These are phyloP conservation scores for Penicillium soppii DNA, from an alignment of 495 filamentous ascomycete species.

Conservation along the genomic window DNA sequence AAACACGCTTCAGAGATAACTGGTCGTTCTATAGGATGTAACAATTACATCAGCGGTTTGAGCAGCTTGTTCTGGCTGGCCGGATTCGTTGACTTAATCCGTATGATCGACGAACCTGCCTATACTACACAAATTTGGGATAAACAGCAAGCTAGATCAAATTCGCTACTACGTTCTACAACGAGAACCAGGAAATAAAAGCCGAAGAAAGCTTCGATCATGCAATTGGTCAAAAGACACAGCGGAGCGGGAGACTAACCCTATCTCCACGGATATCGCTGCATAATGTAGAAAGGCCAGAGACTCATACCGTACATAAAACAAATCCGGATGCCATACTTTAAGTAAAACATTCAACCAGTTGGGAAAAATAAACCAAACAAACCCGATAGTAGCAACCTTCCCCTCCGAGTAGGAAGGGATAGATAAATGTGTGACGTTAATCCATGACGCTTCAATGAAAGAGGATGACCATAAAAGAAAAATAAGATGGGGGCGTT, in stretches of 20 bases:
- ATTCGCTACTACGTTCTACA: neutral
- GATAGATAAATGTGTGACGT: slow-evolving; percentile 23
- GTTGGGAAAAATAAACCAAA: slow-evolving; percentile 14
- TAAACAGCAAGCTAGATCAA: too few relatives aligned
- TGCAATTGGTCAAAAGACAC: slow-evolving; percentile 37
- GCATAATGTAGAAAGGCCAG: slow-evolving; percentile 34
- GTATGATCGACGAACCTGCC: too few relatives aligned
- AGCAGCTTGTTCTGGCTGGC: too few relatives aligned
- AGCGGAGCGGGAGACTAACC: slow-evolving; percentile 29
- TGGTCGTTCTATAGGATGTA: too few relatives aligned
- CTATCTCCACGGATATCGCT: slow-evolving; percentile 38
- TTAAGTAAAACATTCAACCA: slow-evolving; percentile 10
- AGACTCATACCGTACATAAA: slow-evolving; percentile 27
- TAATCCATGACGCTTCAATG: slow-evolving; percentile 32
- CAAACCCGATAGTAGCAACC: slow-evolving; percentile 16
- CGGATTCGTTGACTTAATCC: too few relatives aligned
- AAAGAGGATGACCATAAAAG: slow-evolving; percentile 13
- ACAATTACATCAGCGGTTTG: too few relatives aligned
- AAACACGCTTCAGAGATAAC: too few relatives aligned
- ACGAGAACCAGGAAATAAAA: neutral
- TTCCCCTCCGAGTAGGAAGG: slow-evolving; percentile 12
- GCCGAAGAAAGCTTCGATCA: slow-evolving; percentile 33
- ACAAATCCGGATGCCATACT: slow-evolving; percentile 23
- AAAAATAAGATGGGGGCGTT: slow-evolving; percentile 7
- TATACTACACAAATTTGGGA: too few relatives aligned